Percentiles rank a stretch among this genome's conserved stretches.
phyloP scores from a whole-genome alignment of 192 early-diverging fungal species.

The Phlyctochytrium arcticum region DNA sequence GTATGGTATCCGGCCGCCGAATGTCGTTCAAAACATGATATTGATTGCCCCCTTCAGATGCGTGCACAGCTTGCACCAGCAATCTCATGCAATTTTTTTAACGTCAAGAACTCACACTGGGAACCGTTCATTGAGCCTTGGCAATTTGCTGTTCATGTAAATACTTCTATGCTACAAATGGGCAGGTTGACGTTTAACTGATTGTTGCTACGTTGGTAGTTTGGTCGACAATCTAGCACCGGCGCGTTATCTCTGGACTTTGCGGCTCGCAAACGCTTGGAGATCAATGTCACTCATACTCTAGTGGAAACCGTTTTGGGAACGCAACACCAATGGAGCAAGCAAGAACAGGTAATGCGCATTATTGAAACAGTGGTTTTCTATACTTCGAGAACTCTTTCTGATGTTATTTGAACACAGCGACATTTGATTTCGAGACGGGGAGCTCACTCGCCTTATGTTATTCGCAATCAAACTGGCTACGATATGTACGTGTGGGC shows the following conservation, averaged over 20 bases:
- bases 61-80: slow-evolving; percentile 63
- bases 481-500: slow-evolving; percentile 88
- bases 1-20: no score
- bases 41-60: background rate
- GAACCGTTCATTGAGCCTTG: slow-evolving; percentile 94
- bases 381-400: background rate
- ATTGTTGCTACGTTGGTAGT: background rate
- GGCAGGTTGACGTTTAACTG: background rate
- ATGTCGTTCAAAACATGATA: no score
- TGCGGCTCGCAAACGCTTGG: slow-evolving; percentile 65
- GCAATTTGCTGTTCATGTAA: slow-evolving; percentile 55
- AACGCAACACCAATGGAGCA: slow-evolving; percentile 24
- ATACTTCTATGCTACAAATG: background rate
- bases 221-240: slow-evolving; percentile 22
- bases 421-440: slow-evolving; percentile 14
- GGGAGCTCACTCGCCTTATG: slow-evolving; percentile 67
- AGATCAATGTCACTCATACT: slow-evolving; percentile 85
- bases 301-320: slow-evolving; percentile 43
- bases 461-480: slow-evolving; percentile 86
- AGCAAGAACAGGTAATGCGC: slow-evolving; percentile 8
- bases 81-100: slow-evolving; percentile 88
- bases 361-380: background rate
- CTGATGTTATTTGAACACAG: background rate
- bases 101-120: slow-evolving; percentile 98
- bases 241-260: slow-evolving; percentile 55